Evolutionary conservation across 2,329 filamentous ascomycete species (phyloP).

Genomic region (Ophiosphaerella herpotricha): DNA sequence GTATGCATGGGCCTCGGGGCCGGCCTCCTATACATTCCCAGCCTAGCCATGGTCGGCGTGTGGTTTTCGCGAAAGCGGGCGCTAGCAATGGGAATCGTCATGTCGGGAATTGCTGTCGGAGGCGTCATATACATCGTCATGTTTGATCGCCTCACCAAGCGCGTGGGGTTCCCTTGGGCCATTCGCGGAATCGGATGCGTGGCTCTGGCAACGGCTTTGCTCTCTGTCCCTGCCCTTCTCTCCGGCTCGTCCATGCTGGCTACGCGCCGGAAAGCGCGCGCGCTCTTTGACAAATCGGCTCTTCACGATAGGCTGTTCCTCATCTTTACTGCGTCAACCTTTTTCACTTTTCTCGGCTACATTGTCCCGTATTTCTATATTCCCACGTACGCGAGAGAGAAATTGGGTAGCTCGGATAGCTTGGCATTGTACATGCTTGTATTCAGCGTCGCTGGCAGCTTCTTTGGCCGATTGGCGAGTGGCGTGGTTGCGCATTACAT

Average conservation of each 20-base stretch:
- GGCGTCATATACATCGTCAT: conserved; percentile 45
- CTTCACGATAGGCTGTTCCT: conserved; percentile 41
- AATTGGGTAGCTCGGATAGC: conserved; percentile 35
- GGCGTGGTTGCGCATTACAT: conserved; percentile 40
- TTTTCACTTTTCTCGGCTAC: conserved; percentile 44
- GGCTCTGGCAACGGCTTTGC: conserved; percentile 32
- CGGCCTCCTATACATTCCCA: conserved; percentile 44
- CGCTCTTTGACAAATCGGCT: conserved; percentile 40
- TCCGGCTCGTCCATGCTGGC: conserved; percentile 33
- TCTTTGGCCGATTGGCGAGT: conserved; percentile 38
- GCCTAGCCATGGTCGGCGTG: conserved; percentile 42
- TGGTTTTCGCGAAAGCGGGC: conserved; percentile 43
- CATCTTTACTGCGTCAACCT: conserved; percentile 41
- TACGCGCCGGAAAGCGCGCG: conserved; percentile 35
- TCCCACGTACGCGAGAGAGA: conserved; percentile 39
- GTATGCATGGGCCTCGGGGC: conserved; percentile 53
- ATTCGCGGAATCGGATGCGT: conserved; percentile 44
- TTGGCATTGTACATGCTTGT: conserved; percentile 40
- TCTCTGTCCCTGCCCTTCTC: conserved; percentile 44
- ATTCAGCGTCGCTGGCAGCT: conserved; percentile 39
- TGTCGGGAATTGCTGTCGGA: conserved; percentile 46
- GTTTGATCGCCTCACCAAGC: conserved; percentile 37
- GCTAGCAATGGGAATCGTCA: conserved; percentile 43
- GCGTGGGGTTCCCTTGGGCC: conserved; percentile 41
- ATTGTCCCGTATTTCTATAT: conserved; percentile 47